Percentiles rank a stretch among this genome's conserved stretches.
phyloP scores from a whole-genome alignment of 768 basidiomycete genomes.

The Ephemerocybe angulata region DNA sequence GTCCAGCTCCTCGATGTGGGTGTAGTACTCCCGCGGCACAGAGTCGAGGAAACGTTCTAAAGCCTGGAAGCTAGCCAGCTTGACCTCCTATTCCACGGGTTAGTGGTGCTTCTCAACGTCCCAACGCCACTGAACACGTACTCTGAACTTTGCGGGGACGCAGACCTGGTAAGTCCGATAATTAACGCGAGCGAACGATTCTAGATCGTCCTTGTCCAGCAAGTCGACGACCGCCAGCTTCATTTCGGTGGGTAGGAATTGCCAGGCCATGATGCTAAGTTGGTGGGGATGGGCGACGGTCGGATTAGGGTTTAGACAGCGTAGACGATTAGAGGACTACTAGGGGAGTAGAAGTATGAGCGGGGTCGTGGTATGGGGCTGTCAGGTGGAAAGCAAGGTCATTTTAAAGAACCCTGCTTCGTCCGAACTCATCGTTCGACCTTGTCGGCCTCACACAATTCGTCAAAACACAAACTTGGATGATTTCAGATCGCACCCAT shows the following conservation, averaged over 20 bases:
- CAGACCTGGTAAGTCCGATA: conserved; percentile 49
- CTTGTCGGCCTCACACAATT: background rate
- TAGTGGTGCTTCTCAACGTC: conserved; percentile 13
- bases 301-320: background rate
- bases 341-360: background rate
- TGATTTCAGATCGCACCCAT: conserved; percentile 3
- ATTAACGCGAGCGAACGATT: conserved; percentile 47
- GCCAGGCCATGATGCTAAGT: conserved; percentile 38
- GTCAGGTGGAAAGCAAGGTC: conserved; percentile 2
- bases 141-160: conserved; percentile 58
- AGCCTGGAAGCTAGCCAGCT: conserved; percentile 42
- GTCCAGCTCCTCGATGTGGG: conserved; percentile 52
- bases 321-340: background rate
- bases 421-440: conserved; percentile 7
- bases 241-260: conserved; percentile 61
- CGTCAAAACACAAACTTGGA: conserved; percentile 5
- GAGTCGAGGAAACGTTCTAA: conserved; percentile 50
- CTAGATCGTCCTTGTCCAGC: conserved; percentile 43
- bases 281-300: conserved; percentile 3
- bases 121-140: conserved; percentile 23
- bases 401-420: background rate
- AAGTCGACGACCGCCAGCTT: conserved; percentile 53
- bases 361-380: conserved; percentile 5
- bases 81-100: conserved; percentile 40
- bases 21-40: conserved; percentile 53